Evolutionary conservation across 345 rosid species (phyloP), one percentile per base, ranked within the genome.

Genomic region (Ceriops tagal): DNA sequence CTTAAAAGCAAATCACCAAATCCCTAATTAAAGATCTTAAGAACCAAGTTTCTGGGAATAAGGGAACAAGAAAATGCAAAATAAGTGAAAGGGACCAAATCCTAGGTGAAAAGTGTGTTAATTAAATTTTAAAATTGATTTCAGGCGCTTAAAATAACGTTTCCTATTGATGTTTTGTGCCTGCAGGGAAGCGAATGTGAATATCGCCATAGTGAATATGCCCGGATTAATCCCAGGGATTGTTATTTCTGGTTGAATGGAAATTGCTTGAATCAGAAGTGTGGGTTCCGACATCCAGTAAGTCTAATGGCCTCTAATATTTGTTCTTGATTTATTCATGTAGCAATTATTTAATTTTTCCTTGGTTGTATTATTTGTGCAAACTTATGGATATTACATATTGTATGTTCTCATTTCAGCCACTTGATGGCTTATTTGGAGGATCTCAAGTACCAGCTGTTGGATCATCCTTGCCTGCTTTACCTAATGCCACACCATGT

Each of bases 191-290:
- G 75, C 49, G 98, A 93, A 69, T 92, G 98, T 35, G 98, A 93
- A 82, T 93, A 93, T 78, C 98, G 98, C 18, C 97, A 93, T 70
- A 93, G 98, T 71, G 98, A 93, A 71, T 88, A 83, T 80, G 98
- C 97, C 22, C 87, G 98, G 69, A 76, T 92, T 15, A 93, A 93
- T 58, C 98, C 98, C 16, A 84, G 97, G 78, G 97, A 92, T 82
- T 93, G 98, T 78, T 93, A 85, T 78, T 93, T 49, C 65, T 93
- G 98, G 98, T 71, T 93, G 92, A 89, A 82, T 76, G 92, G 98
- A 5, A 91, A 83, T 69, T 93, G 98, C 75, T 74, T 89, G 86
- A 93, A 93, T 78, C 98, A 88, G 3, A 93, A 92, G 69, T 93
- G 98, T 39, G 93, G 89, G 2, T 92, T 88, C 71, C 87, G 98